A percentile compares a stretch with the other conserved stretches of the same genome.
phyloP scores from a whole-genome alignment of 2,329 filamentous ascomycete genomes.

The Microsporum ferrugineum region DNA sequence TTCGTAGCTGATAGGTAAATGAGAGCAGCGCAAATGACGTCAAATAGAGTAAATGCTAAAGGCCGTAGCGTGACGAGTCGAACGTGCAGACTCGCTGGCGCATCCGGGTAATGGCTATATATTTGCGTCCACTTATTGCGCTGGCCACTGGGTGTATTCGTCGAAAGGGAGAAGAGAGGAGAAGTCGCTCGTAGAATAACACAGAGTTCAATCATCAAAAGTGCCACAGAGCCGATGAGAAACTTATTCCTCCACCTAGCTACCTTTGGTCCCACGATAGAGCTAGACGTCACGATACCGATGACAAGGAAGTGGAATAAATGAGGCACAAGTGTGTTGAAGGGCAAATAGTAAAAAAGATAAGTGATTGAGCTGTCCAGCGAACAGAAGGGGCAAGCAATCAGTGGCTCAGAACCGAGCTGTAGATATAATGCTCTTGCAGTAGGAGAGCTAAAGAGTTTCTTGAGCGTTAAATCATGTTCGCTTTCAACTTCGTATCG shows the following conservation, averaged over 20 bases:
- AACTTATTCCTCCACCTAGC: constrained; percentile 59
- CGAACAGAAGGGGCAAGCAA: constrained; percentile 71
- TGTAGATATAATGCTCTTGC: constrained; percentile 71
- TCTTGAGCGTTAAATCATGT: constrained; percentile 53
- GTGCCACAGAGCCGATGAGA: constrained; percentile 48
- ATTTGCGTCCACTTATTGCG: constrained; percentile 28
- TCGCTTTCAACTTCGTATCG: constrained; percentile 16
- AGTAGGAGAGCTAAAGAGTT: constrained; percentile 58
- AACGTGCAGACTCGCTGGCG: constrained; percentile 25
- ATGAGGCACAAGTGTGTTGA: constrained; percentile 60
- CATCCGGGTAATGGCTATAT: constrained; percentile 48
- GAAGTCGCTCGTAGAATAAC: constrained; percentile 44
- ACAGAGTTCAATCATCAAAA: constrained; percentile 53
- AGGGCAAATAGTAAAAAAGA: constrained; percentile 67
- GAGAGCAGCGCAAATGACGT: constrained; percentile 51
- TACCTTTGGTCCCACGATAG: constrained; percentile 53
- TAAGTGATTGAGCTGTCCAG: constrained; percentile 59
- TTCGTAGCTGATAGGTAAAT: constrained; percentile 72
- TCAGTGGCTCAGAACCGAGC: constrained; percentile 63
- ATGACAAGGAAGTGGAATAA: constrained; percentile 62
- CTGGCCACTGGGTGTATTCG: neutral
- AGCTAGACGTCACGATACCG: constrained; percentile 59
- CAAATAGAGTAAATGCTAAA: constrained; percentile 52
- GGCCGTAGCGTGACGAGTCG: constrained; percentile 49
- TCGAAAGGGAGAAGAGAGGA: constrained; percentile 22